phyloP scores from a whole-genome alignment of 2,329 filamentous ascomycete species.

The Alternaria arborescens region DNA sequence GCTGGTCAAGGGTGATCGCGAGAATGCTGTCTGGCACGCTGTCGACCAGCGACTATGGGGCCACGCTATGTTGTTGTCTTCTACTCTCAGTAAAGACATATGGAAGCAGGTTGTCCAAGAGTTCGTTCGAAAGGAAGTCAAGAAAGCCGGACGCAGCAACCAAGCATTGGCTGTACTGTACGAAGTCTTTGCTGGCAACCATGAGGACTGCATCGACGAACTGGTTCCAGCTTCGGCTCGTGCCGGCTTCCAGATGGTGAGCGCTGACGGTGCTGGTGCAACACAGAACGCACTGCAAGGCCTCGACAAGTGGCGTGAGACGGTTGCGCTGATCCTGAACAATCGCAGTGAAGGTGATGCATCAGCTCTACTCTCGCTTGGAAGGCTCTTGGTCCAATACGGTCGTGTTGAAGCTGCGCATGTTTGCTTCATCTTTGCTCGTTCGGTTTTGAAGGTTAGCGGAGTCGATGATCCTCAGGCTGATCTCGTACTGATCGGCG shows the following conservation, averaged over 20 bases:
- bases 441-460: constrained; percentile 74
- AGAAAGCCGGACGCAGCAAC: constrained; percentile 78
- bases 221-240: constrained; percentile 92
- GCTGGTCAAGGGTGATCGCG: constrained; percentile 81
- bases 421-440: constrained; percentile 90
- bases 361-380: constrained; percentile 79
- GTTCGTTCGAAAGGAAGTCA: constrained; percentile 94
- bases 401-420: constrained; percentile 91
- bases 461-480: constrained; percentile 83
- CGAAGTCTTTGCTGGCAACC: constrained; percentile 91
- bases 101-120: constrained; percentile 96
- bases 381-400: constrained; percentile 83
- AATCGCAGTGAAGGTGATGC: constrained; percentile 86
- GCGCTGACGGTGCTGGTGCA: constrained; percentile 66
- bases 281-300: constrained; percentile 81
- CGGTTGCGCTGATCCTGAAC: constrained; percentile 81
- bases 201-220: constrained; percentile 94
- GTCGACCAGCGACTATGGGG: constrained; percentile 95
- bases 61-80: constrained; percentile 92
- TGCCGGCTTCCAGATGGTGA: constrained; percentile 90
- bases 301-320: constrained; percentile 93
- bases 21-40: constrained; percentile 91
- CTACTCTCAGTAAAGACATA: constrained; percentile 72
- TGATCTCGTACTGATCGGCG: constrained; percentile 84
- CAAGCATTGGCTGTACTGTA: constrained; percentile 92